phyloP scores from a whole-genome alignment of 1,284 basidiomycete species.

The Ustilago bromivora region DNA sequence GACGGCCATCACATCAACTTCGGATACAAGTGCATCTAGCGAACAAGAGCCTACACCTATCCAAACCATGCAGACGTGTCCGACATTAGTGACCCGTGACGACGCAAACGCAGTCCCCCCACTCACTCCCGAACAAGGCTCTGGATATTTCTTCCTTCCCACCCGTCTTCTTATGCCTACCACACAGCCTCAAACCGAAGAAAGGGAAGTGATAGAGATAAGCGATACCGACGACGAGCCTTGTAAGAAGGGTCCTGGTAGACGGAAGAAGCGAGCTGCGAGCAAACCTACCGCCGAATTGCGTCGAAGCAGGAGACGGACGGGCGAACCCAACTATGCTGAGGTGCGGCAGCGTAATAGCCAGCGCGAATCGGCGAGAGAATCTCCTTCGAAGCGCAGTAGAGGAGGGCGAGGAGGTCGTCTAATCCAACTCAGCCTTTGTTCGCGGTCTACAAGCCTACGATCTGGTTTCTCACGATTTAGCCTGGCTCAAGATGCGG shows the following conservation, averaged over 20 bases:
- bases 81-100: not conserved
- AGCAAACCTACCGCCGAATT: not conserved
- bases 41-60: not conserved
- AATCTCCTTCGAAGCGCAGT: not conserved
- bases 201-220: not conserved
- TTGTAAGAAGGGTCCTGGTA: not conserved
- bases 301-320: not conserved
- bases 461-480: not conserved
- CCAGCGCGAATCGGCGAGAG: not conserved
- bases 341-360: not conserved
- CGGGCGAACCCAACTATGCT: not conserved
- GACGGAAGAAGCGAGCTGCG: not conserved
- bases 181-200: not conserved
- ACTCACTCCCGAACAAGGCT: not conserved
- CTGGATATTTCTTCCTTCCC: not conserved
- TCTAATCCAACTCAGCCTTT: not conserved
- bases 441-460: not conserved
- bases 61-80: not conserved
- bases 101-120: not conserved
- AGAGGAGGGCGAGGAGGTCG: not conserved
- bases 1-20: not conserved
- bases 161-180: not conserved
- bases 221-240: not conserved
- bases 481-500: not conserved
- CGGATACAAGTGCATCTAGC: not conserved